Conservation (phyloP, 2,329 filamentous ascomycete species). For the Byssothecium circinans region DNA sequence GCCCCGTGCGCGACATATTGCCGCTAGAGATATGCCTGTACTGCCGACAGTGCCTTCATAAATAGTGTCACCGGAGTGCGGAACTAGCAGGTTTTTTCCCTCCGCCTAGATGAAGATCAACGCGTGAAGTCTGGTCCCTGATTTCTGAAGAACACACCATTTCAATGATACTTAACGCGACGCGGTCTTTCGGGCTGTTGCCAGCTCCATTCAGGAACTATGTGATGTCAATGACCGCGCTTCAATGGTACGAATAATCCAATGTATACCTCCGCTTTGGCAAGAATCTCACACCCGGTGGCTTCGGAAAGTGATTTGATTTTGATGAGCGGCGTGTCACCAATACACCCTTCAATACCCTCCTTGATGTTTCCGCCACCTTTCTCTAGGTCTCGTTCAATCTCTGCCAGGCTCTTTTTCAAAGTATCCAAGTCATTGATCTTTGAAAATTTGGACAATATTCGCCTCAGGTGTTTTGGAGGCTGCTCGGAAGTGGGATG, state of each 20-base stretch:
- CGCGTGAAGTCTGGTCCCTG: neutral
- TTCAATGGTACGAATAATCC: neutral
- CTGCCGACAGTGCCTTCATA: constrained; percentile 97
- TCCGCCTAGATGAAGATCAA: constrained; percentile 63
- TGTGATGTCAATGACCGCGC: neutral
- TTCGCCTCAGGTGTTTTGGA: constrained; percentile 24
- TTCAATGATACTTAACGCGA: constrained; percentile 86
- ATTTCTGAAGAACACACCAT: constrained; percentile 44
- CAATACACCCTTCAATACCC: constrained; percentile 89
- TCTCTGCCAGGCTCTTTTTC: constrained; percentile 27
- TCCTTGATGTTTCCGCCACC: constrained; percentile 57
- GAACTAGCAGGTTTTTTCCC: constrained; percentile 70
- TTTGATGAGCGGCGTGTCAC: constrained; percentile 85
- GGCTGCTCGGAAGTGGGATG: constrained; percentile 17
- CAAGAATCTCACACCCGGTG: constrained; percentile 86
- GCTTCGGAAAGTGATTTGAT: constrained; percentile 83
- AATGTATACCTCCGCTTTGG: constrained; percentile 75
- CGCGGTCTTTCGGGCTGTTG: constrained; percentile 90
- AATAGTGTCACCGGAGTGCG: constrained; percentile 85
- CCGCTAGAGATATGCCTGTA: constrained; percentile 92
- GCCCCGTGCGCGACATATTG: constrained; percentile 81
- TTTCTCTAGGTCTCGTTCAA: constrained; percentile 16
- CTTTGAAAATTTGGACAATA: constrained; percentile 24
- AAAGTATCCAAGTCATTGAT: constrained; percentile 26
- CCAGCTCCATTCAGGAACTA: constrained; percentile 93